Conservation (phyloP, 352 stramenopile species). For the Pythium pyrilobum region DNA sequence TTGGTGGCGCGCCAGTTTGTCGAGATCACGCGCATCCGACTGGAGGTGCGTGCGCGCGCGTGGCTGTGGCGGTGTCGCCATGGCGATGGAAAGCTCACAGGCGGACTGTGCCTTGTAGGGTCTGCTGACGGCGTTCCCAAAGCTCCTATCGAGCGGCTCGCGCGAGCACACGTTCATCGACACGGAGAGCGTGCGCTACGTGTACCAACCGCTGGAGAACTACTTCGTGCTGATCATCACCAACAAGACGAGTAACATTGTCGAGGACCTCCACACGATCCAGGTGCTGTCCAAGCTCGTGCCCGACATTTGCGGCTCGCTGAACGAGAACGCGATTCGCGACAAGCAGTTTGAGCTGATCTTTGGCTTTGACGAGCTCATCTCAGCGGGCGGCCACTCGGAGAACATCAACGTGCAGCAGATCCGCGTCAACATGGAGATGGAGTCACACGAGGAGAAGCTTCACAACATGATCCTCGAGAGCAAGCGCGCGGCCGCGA, state of each 20-base stretch:
- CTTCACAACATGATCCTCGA: constrained; percentile 98
- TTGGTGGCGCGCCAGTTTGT: constrained; percentile 98
- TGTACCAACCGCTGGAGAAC: constrained; percentile 98
- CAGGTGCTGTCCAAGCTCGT: constrained; percentile 97
- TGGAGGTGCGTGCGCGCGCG: constrained; percentile 72
- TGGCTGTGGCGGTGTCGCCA: not conserved
- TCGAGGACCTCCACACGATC: constrained; percentile 98
- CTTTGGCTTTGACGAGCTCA: constrained; percentile 99
- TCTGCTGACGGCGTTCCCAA: constrained; percentile 98
- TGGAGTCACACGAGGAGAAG: constrained; percentile 99
- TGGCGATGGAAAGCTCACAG: not conserved
- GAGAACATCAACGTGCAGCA: constrained; percentile 92
- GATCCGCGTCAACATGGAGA: constrained; percentile 97
- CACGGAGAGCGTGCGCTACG: constrained; percentile 97
- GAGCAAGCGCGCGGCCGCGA: constrained; percentile 89
- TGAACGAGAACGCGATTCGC: constrained; percentile 93
- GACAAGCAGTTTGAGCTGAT: constrained; percentile 98
- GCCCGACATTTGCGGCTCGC: constrained; percentile 91
- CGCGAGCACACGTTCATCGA: constrained; percentile 99
- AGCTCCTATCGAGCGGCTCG: constrained; percentile 92
- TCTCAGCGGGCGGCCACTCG: constrained; percentile 96
- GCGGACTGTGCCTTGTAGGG: constrained; percentile 38
- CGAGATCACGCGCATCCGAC: constrained; percentile 97
- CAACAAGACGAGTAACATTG: constrained; percentile 99
- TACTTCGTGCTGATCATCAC: constrained; percentile 99